Conservation (phyloP, 1,139 yeast genomes). For the Geotrichum australiense region DNA sequence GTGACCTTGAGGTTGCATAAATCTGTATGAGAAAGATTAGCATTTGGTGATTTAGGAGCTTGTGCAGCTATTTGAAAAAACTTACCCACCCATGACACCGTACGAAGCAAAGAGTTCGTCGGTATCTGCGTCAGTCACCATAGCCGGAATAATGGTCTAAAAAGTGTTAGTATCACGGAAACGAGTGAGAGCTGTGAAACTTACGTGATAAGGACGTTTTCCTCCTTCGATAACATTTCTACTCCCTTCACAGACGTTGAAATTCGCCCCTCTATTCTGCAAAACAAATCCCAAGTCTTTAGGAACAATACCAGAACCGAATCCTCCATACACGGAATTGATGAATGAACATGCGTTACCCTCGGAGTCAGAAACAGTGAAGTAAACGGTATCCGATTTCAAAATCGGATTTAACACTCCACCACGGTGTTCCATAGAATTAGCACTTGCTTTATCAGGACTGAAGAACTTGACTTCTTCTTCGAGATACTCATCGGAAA, state of each 20-base stretch:
- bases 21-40: no score
- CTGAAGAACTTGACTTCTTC: slow-evolving; percentile 46
- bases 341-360: slow-evolving; percentile 83
- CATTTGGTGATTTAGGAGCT: slow-evolving; percentile 1
- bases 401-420: slow-evolving; percentile 59
- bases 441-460: slow-evolving; percentile 37
- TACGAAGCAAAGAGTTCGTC: slow-evolving; percentile 56
- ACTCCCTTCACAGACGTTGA: slow-evolving; percentile 52
- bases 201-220: slow-evolving; percentile 63
- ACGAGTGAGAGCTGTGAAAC: no score
- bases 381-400: slow-evolving; percentile 71
- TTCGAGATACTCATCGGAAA: slow-evolving; percentile 40
- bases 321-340: slow-evolving; percentile 63
- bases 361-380: slow-evolving; percentile 58
- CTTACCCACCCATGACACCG: slow-evolving; percentile 76
- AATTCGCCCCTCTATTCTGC: slow-evolving; percentile 74
- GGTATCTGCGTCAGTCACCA: slow-evolving; percentile 46
- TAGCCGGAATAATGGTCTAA: slow-evolving; percentile 69
- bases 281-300: slow-evolving; percentile 61
- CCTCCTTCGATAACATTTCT: slow-evolving; percentile 59
- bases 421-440: slow-evolving; percentile 30
- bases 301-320: slow-evolving; percentile 70
- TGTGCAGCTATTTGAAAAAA: not conserved
- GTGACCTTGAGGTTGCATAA: slow-evolving; percentile 83
- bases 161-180: not conserved